Percentiles rank a stretch among this genome's conserved stretches.
phyloP scores from a whole-genome alignment of 2,329 filamentous ascomycete genomes.

The Sphaerulina populicola region DNA sequence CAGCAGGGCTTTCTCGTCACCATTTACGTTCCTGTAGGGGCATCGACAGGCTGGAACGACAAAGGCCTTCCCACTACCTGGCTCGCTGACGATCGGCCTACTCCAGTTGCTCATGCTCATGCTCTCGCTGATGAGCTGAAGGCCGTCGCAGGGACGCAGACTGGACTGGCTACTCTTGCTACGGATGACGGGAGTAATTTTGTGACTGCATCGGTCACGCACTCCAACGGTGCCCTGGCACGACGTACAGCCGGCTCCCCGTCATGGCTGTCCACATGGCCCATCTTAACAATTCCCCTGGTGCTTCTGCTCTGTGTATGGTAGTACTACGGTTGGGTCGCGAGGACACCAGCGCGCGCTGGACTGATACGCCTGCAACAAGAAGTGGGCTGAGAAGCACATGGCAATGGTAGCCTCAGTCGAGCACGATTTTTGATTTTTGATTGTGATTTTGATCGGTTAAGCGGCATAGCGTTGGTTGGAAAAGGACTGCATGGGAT shows the following conservation, averaged over 20 bases:
- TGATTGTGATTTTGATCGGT: not conserved
- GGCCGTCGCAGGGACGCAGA: slow-evolving; percentile 6
- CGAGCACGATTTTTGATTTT: not conserved
- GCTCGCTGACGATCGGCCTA: slow-evolving; percentile 18
- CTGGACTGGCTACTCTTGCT: slow-evolving; percentile 13
- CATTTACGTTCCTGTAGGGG: slow-evolving; percentile 35
- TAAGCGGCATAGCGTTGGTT: slow-evolving; percentile 11
- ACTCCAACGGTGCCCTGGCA: slow-evolving; percentile 3
- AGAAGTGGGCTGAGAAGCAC: not conserved
- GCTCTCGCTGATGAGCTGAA: slow-evolving; percentile 10
- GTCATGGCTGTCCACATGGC: too few species aligned
- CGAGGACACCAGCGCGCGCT: too few species aligned
- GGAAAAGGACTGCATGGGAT: slow-evolving; percentile 3
- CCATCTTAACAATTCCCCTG: too few species aligned
- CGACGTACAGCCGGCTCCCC: too few species aligned
- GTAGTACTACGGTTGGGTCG: too few species aligned
- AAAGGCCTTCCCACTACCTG: slow-evolving; percentile 40
- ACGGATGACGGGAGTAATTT: slow-evolving; percentile 14
- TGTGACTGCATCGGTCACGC: slow-evolving; percentile 14
- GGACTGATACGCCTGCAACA: not conserved
- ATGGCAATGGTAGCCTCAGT: not conserved
- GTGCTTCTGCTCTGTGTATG: too few species aligned
- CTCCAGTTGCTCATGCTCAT: not conserved
- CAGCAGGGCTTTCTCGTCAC: slow-evolving; percentile 45
- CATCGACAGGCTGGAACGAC: slow-evolving; percentile 39